Base-by-base conservation (phyloP, 805 yeast genomes). In the Groenewaldozyma tartarivorans region DNA sequence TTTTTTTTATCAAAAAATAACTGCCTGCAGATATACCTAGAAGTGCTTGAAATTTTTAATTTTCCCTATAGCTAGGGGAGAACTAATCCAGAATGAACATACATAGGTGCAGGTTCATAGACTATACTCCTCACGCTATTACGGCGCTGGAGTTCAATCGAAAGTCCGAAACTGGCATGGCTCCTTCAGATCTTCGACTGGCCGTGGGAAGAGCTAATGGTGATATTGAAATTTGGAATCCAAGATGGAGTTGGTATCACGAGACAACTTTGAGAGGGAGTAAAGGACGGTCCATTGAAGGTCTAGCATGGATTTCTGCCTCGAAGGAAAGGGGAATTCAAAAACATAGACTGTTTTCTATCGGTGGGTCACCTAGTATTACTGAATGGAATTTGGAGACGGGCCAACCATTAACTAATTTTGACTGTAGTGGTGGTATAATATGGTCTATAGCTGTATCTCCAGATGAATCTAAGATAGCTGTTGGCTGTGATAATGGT, bases 401-500 rank as follows among this genome's bases (percentile, higher is more conserved):
- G 0, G 86, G 94, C 3, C 62, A 72, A 41, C 94, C 96, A 3
- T 55, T 75, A 38, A 70, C 68, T 37, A 83, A 87, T 58, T 78
- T 78, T 54, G 95, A 88, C 57, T 85, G 95, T 64, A 85, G 87
- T 57, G 83, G 95, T 2, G 96, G 97, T 27, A 79, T 86, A 15
- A 81, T 87, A 41, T 92, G 98, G 98, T 83, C 94, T 5, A 61
- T 88, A 36, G 77, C 81, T 3, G 75, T 77, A 18, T 79, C 77
- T 48, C 69, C 71, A 19, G 63, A 71, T 18, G 82, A 79, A 36
- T 63, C 71, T 44, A 75, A 70, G 51, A 64, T 92, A 27, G 85
- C 95, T 1, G 83, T 84, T 1, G 98, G 97, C 3, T 90, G 97
- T 61, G 98, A 92, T 51, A 94, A 88, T 56, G 98, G 98, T 19